phyloP scores from a whole-genome alignment of 768 basidiomycete genomes.

The Serendipita vermifera region DNA sequence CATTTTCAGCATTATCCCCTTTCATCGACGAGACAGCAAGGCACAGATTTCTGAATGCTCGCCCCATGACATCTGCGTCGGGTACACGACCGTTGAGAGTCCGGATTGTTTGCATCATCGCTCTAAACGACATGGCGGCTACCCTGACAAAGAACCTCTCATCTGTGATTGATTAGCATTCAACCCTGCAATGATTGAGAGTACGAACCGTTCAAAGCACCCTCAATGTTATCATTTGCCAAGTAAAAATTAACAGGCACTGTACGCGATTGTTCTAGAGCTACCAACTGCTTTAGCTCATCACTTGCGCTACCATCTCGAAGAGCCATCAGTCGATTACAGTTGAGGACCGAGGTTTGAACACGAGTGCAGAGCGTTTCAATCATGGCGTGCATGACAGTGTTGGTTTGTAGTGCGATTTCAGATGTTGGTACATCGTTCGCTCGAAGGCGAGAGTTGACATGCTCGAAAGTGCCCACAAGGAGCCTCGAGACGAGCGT shows the following conservation, averaged over 20 bases:
- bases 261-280: conserved; percentile 3
- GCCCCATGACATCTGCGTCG: conserved; percentile 76
- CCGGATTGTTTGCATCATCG: conserved; percentile 60
- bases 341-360: neutral
- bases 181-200: conserved; percentile 9
- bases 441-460: neutral
- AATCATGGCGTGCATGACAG: neutral
- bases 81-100: conserved; percentile 67
- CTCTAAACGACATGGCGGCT: conserved; percentile 76
- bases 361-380: neutral
- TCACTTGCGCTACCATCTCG: conserved; percentile 1
- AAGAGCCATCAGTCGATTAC: neutral
- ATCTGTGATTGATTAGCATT: conserved; percentile 43
- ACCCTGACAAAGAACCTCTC: conserved; percentile 77
- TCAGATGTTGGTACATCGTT: neutral
- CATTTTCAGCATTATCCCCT: conserved; percentile 36
- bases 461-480: neutral
- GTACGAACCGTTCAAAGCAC: neutral
- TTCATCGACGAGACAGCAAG: conserved; percentile 77
- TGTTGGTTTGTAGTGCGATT: neutral
- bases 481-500: neutral
- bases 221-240: neutral
- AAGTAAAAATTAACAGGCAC: conserved; percentile 33
- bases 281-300: conserved; percentile 4
- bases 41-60: conserved; percentile 76